These are phyloP conservation scores for Aspergillus sp. DNA, from an alignment of 2,329 filamentous ascomycete species.

Conservation along the genomic window DNA sequence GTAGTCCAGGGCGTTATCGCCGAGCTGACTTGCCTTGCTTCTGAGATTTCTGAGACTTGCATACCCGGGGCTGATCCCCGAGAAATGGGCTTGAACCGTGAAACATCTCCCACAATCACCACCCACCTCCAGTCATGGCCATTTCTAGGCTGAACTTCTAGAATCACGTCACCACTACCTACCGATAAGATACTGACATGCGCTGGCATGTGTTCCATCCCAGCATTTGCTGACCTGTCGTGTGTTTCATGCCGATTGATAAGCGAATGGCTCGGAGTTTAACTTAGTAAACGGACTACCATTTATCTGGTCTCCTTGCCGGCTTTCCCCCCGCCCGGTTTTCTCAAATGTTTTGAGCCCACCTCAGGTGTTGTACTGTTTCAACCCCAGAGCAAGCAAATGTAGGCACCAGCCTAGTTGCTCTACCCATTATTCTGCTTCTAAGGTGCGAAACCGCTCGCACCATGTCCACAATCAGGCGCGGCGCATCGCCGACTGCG, in stretches of 20 bases:
- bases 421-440: neutral
- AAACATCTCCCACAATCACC: neutral
- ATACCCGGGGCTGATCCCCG: neutral
- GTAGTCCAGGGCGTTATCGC: neutral
- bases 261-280: neutral
- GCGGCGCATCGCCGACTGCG: slow-evolving; percentile 35
- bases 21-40: neutral
- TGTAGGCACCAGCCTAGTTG: neutral
- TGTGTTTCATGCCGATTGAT: slow-evolving; percentile 2
- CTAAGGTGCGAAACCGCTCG: neutral
- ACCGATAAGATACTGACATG: no score
- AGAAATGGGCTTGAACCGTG: neutral
- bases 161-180: neutral
- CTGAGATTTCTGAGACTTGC: neutral
- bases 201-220: no score
- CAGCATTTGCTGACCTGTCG: neutral
- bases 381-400: neutral
- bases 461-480: slow-evolving; percentile 30
- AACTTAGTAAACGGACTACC: no score
- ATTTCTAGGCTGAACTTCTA: neutral
- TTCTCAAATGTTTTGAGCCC: neutral
- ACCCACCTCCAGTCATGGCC: no score
- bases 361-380: neutral
- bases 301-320: neutral
- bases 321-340: neutral